A percentile compares a stretch with the other conserved stretches of the same genome.
Conservation (phyloP, 169 alveolate genomes). For the Cryptosporidium sp. region DNA sequence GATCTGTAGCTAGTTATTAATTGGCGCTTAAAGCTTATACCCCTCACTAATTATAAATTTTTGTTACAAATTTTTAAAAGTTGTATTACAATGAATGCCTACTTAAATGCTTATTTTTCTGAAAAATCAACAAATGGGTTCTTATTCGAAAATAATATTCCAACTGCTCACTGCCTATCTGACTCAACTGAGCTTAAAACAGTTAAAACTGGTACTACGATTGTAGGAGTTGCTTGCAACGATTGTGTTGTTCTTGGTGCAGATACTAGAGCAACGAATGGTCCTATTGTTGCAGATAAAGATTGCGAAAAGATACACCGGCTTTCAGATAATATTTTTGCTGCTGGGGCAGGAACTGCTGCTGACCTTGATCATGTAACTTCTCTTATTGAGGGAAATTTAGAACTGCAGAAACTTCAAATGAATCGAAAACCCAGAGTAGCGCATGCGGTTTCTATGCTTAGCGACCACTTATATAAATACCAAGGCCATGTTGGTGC, state of each 20-base stretch:
- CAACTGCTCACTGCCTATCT: background rate
- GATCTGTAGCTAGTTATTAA: conserved; percentile 6
- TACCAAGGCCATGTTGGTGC: conserved; percentile 97
- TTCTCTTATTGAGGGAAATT: conserved; percentile 88
- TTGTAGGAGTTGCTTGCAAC: conserved; percentile 94
- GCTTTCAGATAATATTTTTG: conserved; percentile 94
- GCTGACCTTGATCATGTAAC: conserved; percentile 97
- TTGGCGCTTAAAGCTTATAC: conserved; percentile 44
- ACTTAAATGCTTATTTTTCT: conserved; percentile 18
- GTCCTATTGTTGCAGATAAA: conserved; percentile 97
- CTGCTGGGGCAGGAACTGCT: conserved; percentile 99
- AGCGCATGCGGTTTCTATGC: conserved; percentile 89
- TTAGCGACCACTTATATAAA: conserved; percentile 89
- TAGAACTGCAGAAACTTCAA: conserved; percentile 93
- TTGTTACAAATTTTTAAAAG: background rate
- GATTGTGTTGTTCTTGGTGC: conserved; percentile 98
- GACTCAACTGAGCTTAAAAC: background rate
- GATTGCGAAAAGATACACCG: conserved; percentile 96
- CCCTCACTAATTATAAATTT: conserved; percentile 42
- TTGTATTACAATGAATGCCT: conserved; percentile 31
- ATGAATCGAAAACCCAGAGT: conserved; percentile 92
- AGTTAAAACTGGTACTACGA: conserved; percentile 97
- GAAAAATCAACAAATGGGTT: conserved; percentile 56
- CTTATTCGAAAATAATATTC: background rate
- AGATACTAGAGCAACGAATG: conserved; percentile 98